Base-by-base conservation (phyloP, 2,329 filamentous ascomycete genomes). In the Xylariaceae sp. region DNA sequence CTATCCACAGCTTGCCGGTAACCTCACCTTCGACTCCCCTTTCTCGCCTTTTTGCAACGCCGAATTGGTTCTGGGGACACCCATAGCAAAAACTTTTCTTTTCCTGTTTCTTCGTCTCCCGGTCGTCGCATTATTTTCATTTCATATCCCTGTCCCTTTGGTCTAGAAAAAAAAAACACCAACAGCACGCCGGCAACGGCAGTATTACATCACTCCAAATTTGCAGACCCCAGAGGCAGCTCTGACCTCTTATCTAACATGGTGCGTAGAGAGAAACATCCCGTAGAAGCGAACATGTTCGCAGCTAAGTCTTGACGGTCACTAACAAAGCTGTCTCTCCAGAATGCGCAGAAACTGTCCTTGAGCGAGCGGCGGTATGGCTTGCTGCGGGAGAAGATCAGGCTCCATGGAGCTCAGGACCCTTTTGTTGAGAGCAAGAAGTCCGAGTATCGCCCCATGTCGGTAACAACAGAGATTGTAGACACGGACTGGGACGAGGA, bases 401-500 rank as follows among this genome's bases (percentile, higher is more conserved):
- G 74, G 52, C 70, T 77, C 30, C 78, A 80, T 65, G 82, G 74
- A 51, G 70, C 77, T 30, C 78, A 80, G 65, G 82, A 85, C 73
- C 74, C 84, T 15, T 85, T 89, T 71, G 88, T 89, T 73, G 79
- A 80, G 66, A 73, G 82, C 62, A 82, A 81, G 68, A 78, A 81
- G 62, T 78, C 74, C 18, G 75, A 79, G 56, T 76, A 77, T 57
- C 80, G 88, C 60, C 88, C 88, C 45, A 73, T 83, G 44, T 92
- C 89, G 44, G 81, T 89, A 61, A 83, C 87, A 49, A 93, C 89
- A 18, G 88, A 92, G 68, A 88, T 91, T 65, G 86, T 88, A 71
- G 89, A 92, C 68, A 90, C 88, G 47, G 89, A 93, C 63, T 84
- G 80, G 76, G 82, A 85, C 48, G 89, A 92, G 64, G 86, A 89